Percentiles rank a stretch among this genome's conserved stretches.
phyloP scores from a whole-genome alignment of 306 rosid genomes.

The Sphenostylis stenocarpa region DNA sequence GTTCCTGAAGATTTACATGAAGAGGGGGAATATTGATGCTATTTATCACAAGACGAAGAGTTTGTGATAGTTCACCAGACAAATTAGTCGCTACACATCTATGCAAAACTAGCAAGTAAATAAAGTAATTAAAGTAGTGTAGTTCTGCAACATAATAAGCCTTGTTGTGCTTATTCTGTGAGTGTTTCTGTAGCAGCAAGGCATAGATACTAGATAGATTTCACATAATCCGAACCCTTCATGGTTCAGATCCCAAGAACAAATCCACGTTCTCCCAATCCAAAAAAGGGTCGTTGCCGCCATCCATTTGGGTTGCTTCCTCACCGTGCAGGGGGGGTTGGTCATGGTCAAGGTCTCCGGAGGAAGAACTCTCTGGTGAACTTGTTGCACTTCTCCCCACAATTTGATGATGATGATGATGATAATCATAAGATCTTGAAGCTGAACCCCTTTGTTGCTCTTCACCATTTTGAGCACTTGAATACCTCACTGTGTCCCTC shows the following conservation, averaged over 20 bases:
- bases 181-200: background rate
- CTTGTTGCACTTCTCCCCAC: constrained; percentile 28
- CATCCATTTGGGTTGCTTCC: constrained; percentile 30
- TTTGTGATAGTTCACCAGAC: background rate
- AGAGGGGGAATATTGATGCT: background rate
- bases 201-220: background rate
- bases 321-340: constrained; percentile 32
- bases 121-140: background rate
- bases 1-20: background rate
- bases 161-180: background rate
- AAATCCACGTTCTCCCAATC: constrained; percentile 56
- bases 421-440: constrained; percentile 12
- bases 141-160: background rate
- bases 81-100: background rate
- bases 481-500: background rate
- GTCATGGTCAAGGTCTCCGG: constrained; percentile 39
- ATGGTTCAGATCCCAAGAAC: constrained; percentile 34
- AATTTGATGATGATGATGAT: background rate
- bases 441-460: background rate
- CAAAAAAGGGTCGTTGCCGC: constrained; percentile 47
- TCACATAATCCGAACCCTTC: background rate
- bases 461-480: background rate
- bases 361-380: constrained; percentile 60
- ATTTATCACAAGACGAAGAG: background rate
- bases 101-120: background rate